phyloP scores from a whole-genome alignment of 768 basidiomycete species.

The Lentinula sp. region DNA sequence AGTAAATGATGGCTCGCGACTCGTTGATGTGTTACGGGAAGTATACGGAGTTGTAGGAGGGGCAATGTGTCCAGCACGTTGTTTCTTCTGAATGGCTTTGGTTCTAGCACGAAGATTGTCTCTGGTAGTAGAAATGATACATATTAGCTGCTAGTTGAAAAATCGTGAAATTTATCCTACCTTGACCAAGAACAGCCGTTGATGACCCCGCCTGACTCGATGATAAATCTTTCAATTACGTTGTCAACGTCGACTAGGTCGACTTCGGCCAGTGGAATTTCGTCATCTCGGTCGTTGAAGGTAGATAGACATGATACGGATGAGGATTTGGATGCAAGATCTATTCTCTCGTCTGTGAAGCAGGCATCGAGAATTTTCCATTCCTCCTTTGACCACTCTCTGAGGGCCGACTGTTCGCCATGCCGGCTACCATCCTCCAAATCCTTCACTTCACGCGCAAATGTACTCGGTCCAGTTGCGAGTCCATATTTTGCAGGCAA shows the following conservation, averaged over 20 bases:
- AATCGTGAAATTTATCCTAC: slow-evolving; percentile 28
- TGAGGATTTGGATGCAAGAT: slow-evolving; percentile 21
- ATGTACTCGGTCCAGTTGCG: neutral
- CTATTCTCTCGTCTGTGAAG: slow-evolving; percentile 65
- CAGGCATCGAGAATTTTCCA: slow-evolving; percentile 80
- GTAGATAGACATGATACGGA: neutral
- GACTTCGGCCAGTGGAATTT: slow-evolving; percentile 39
- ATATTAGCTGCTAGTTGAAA: neutral
- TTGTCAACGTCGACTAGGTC: slow-evolving; percentile 45
- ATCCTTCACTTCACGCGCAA: neutral
- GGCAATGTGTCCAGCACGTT: slow-evolving; percentile 49
- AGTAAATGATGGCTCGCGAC: slow-evolving; percentile 10
- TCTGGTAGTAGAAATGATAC: slow-evolving; percentile 23
- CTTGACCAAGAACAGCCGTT: slow-evolving; percentile 49
- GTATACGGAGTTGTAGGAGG: slow-evolving; percentile 43
- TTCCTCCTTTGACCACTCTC: slow-evolving; percentile 65
- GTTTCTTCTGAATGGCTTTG: slow-evolving; percentile 53
- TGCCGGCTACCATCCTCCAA: neutral
- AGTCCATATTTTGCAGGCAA: neutral
- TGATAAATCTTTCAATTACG: slow-evolving; percentile 57
- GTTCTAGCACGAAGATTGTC: slow-evolving; percentile 45
- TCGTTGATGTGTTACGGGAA: slow-evolving; percentile 13
- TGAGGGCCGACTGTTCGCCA: slow-evolving; percentile 9
- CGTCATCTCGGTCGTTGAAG: slow-evolving; percentile 13
- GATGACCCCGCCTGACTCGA: slow-evolving; percentile 37